Base-by-base conservation (phyloP, 2,329 filamentous ascomycete species). In the Neofusicoccum ribis region DNA sequence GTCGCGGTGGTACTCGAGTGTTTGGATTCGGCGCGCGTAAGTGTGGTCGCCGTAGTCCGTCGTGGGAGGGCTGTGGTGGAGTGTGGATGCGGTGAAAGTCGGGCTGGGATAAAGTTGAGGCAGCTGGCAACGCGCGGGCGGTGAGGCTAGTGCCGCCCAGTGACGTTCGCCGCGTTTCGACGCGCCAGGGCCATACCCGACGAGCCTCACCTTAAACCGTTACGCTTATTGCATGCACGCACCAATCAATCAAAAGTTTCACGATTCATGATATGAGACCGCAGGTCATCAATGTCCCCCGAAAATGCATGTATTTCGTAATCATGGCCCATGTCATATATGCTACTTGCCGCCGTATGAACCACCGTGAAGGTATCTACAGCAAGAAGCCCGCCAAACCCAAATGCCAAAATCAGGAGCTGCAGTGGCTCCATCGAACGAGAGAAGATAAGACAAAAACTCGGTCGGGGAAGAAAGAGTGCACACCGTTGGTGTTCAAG, bases 401-500 rank as follows among this genome's bases (percentile, higher is more conserved):
- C 61, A 52, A 15, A 64, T 64, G 61, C 61, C 50, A 11, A 12
- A 56, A 64, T 64, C 61, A 41, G 50, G 49, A 47, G 61, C 49
- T 54, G 31, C 49, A 56, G 61, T 54, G 61, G 41, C 61, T 23
- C 49, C 61, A 3, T 64, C 61, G 14, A n/a, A 37, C 17, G 47
- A 46, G 4, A 46, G 50, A 64, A 64, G 41, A 39, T 17, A 56
- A 64, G 6, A 27, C 9, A 31, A 36, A 63, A 23, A n/a, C n/a
- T 59, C 5, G 34, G 34, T n/a, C 36, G 44, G 59, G 37, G 44
- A 39, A 47, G n/a, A 36, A 39, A 44, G 49, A 12, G 47, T 9
- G 54, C 12, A 2, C 47, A 23, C 9, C 11, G 27, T 11, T 14
- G n/a, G 47, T 39, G n/a, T n/a, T 14, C 15, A n/a, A 34, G 54